Evolutionary conservation across 495 filamentous ascomycete species (phyloP), one percentile per base, ranked within the genome.

Genomic region (Trypethelium eluteriae): DNA sequence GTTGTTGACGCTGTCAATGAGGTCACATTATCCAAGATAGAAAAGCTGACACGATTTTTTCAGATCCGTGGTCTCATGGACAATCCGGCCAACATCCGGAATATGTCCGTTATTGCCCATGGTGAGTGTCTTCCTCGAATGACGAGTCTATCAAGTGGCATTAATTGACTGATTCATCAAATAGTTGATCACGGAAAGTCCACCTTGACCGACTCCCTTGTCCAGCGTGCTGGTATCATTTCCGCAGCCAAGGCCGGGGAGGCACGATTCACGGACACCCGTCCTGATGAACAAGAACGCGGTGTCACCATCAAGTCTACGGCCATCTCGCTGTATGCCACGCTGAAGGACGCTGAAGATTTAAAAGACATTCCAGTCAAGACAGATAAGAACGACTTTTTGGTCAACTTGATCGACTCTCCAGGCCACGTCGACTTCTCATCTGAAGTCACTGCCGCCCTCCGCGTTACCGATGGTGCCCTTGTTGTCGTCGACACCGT

Each of bases 381-480:
- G 79, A 86, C 89, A 69, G 86, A 91, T 66, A 93, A 95, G 80
- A 82, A 84, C 79, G 91, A 97, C 79, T 99, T 99, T 87, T 85
- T 99, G 86, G 93, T 99, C 86, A 99, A 99, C 87, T 84, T 99
- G 85, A 99, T 99, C 81, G 94, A 99, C 80, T 99, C 94, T 38
- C 94, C 94, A 69, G 94, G 94, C 84, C 94, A 99, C 92, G 94
- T 99, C 80, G 94, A 99, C 83, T 99, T 99, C 89, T 99, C 94
- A 34, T 99, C 94, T 70, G 94, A 99, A 80, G 94, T 99, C 77
- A 99, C 94, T 75, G 94, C 94, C 78, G 94, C 94, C 76, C 93
- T 99, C 74, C 94, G 94, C 90, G 94, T 99, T 81, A 99, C 94
- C 73, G 94, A 99, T 76, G 94, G 94, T 89, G 94, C 94, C 71